These are phyloP conservation scores for Avena sativa DNA, from an alignment of 176 grass and related monocot genomes.

Conservation along the genomic window DNA sequence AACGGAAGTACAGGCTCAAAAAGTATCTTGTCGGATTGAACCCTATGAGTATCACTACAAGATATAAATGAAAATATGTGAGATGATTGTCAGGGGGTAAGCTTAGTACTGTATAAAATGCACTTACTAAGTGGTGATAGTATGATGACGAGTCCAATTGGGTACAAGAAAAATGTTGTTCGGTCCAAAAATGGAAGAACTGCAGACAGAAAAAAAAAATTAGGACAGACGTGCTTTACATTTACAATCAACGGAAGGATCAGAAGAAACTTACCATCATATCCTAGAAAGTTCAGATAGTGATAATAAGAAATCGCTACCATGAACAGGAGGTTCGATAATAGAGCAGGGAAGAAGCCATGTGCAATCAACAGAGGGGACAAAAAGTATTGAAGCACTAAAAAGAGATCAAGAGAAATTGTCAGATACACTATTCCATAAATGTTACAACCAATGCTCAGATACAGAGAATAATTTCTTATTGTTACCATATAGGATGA, in stretches of 20 bases:
- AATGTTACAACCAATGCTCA: constrained; percentile 20
- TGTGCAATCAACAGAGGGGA: constrained; percentile 89
- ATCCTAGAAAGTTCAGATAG: constrained; percentile 97
- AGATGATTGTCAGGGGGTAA: constrained; percentile 6
- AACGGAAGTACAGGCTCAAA: constrained; percentile 89
- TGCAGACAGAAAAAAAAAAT: constrained; percentile 41
- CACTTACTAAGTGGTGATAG: constrained; percentile 93
- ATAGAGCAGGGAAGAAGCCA: constrained; percentile 85
- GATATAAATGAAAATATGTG: constrained; percentile 21
- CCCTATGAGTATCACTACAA: constrained; percentile 88
- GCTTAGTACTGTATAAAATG: constrained; percentile 13
- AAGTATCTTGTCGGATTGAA: constrained; percentile 93
- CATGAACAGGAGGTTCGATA: constrained; percentile 90
- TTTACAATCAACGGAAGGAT: background rate
- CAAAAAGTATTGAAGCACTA: constrained; percentile 95
- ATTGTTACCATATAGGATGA: constrained; percentile 90
- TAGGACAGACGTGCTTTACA: constrained; percentile 8
- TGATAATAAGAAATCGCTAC: constrained; percentile 93
- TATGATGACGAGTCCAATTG: constrained; percentile 88
- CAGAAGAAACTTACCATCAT: constrained; percentile 74
- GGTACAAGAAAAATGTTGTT: constrained; percentile 99
- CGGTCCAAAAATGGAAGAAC: constrained; percentile 93
- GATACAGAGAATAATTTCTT: background rate
- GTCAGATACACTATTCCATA: constrained; percentile 33
- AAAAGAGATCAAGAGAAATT: constrained; percentile 22